phyloP scores from a whole-genome alignment of 768 basidiomycete genomes.

The Flagelloscypha sp. region DNA sequence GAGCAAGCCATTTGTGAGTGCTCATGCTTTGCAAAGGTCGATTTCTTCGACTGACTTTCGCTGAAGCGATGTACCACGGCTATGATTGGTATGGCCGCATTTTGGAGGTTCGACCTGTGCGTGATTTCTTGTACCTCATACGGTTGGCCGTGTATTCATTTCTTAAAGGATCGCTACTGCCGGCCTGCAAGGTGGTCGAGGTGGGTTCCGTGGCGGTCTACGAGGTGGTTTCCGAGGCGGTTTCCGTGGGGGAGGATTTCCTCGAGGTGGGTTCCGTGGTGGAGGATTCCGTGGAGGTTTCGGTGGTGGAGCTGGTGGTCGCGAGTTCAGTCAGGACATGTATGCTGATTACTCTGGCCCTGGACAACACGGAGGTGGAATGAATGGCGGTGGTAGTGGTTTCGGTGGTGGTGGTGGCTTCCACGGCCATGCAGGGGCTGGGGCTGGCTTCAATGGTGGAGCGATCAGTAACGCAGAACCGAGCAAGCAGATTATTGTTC shows the following conservation, averaged over 20 bases:
- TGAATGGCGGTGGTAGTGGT: slow-evolving; percentile 30
- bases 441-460: slow-evolving; percentile 16
- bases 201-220: slow-evolving; percentile 48
- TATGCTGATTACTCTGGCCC: slow-evolving; percentile 93
- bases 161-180: slow-evolving; percentile 80
- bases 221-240: slow-evolving; percentile 38
- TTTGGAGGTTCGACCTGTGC: slow-evolving; percentile 91
- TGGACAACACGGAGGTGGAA: slow-evolving; percentile 44
- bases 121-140: slow-evolving; percentile 9
- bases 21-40: neutral
- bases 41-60: slow-evolving; percentile 4
- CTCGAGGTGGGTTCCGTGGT: slow-evolving; percentile 41
- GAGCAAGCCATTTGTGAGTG: slow-evolving; percentile 81
- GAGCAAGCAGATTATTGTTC: slow-evolving; percentile 95
- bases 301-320: slow-evolving; percentile 51
- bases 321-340: slow-evolving; percentile 80
- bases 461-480: slow-evolving; percentile 63
- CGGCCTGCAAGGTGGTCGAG: slow-evolving; percentile 67
- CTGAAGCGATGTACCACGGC: slow-evolving; percentile 87
- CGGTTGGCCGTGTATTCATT: neutral
- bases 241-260: slow-evolving; percentile 25
- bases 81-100: slow-evolving; percentile 96
- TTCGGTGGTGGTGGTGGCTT: slow-evolving; percentile 30
- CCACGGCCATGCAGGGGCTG: slow-evolving; percentile 27
- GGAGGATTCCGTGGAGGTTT: slow-evolving; percentile 46